Conservation (phyloP, 257 asterid species). For the Jacaranda mimosifolia region DNA sequence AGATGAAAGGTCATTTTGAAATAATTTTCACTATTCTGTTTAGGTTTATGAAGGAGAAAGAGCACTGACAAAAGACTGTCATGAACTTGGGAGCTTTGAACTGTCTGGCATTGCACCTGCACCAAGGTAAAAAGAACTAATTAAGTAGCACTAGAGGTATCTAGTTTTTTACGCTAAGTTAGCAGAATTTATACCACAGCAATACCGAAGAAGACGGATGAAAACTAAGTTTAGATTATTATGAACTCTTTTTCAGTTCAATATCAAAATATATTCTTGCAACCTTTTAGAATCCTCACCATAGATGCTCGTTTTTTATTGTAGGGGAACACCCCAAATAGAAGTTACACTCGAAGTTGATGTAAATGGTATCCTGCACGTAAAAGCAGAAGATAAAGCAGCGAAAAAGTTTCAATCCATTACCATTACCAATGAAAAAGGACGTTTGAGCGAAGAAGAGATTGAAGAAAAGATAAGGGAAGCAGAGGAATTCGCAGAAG, state of each 20-base stretch:
- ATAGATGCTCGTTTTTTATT: background rate
- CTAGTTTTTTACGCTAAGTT: background rate
- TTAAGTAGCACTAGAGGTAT: background rate
- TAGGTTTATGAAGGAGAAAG: slow-evolving; percentile 70
- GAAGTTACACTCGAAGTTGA: slow-evolving; percentile 68
- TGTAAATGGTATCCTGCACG: slow-evolving; percentile 58
- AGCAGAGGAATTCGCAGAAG: slow-evolving; percentile 65
- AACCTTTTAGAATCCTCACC: background rate
- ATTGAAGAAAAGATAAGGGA: slow-evolving; percentile 56
- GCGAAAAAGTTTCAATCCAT: slow-evolving; percentile 56
- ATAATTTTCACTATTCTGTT: background rate
- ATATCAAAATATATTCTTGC: no score
- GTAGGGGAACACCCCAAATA: slow-evolving; percentile 68
- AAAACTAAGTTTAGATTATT: no score
- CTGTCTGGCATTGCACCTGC: slow-evolving; percentile 65
- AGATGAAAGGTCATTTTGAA: background rate
- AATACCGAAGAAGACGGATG: no score
- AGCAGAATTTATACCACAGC: background rate
- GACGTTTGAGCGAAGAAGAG: slow-evolving; percentile 58
- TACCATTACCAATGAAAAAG: slow-evolving; percentile 57
- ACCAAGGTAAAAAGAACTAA: slow-evolving; percentile 46
- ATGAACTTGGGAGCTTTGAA: slow-evolving; percentile 63
- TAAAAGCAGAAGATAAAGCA: slow-evolving; percentile 66
- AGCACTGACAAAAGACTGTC: slow-evolving; percentile 62
- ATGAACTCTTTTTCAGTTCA: no score